A percentile compares a stretch with the other conserved stretches of the same genome.
Evolutionary conservation across 2,329 filamentous ascomycete species (phyloP).

Genomic region (Nigrospora oryzae): DNA sequence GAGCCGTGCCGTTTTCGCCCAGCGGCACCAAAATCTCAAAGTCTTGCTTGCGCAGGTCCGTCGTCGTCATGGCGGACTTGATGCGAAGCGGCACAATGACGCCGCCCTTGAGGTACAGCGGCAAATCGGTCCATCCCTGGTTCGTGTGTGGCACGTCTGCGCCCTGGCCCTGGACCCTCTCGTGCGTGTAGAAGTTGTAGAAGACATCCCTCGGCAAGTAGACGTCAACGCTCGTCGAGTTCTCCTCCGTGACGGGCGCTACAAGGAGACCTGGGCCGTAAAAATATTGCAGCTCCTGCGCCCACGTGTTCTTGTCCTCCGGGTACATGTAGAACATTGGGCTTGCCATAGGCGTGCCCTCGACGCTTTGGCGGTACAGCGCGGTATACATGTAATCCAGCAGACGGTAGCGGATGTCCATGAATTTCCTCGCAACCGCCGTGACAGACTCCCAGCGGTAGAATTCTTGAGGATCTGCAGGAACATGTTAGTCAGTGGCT

Average conservation of each 20-base stretch:
- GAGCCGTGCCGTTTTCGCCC: slow-evolving; percentile 50
- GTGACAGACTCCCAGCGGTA: slow-evolving; percentile 59
- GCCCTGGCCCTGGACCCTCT: slow-evolving; percentile 30
- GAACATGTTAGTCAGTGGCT: slow-evolving; percentile 83
- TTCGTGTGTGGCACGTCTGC: slow-evolving; percentile 25
- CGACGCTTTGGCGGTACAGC: slow-evolving; percentile 49
- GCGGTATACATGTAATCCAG: slow-evolving; percentile 71
- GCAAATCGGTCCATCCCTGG: slow-evolving; percentile 42
- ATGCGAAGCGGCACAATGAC: slow-evolving; percentile 53
- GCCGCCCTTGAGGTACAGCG: slow-evolving; percentile 60
- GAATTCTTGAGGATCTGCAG: slow-evolving; percentile 68
- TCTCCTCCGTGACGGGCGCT: slow-evolving; percentile 34
- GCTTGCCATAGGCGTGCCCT: slow-evolving; percentile 57
- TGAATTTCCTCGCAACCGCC: slow-evolving; percentile 53
- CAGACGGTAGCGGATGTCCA: slow-evolving; percentile 60
- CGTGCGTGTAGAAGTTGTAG: slow-evolving; percentile 43
- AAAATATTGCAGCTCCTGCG: slow-evolving; percentile 37
- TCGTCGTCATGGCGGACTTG: slow-evolving; percentile 51
- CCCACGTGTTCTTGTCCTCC: slow-evolving; percentile 28
- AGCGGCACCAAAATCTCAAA: slow-evolving; percentile 68
- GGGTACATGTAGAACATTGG: slow-evolving; percentile 65
- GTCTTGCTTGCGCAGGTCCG: slow-evolving; percentile 50
- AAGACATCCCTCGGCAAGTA: slow-evolving; percentile 39
- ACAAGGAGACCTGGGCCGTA: slow-evolving; percentile 35
- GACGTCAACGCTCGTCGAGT: slow-evolving; percentile 31